Conservation (phyloP, 1,284 basidiomycete genomes). For the Entoloma clypeatum region DNA sequence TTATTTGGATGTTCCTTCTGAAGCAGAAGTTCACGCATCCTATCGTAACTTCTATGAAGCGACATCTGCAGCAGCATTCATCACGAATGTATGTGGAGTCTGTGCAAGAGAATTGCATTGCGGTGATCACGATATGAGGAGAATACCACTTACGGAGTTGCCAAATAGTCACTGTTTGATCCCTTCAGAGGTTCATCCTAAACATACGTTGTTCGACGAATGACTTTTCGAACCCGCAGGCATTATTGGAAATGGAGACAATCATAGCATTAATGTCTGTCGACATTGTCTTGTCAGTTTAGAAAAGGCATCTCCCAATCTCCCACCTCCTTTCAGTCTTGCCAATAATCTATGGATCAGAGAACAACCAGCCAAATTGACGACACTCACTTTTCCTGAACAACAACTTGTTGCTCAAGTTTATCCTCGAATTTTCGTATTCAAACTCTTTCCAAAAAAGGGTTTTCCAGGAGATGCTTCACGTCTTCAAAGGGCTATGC, state of each 20-base stretch:
- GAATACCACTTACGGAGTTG: slow-evolving; percentile 2
- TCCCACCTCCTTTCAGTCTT: slow-evolving; percentile 17
- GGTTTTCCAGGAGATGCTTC: background rate
- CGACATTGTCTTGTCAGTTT: slow-evolving; percentile 5
- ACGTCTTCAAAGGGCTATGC: slow-evolving; percentile 26
- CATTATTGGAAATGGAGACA: background rate
- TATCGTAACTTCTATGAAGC: too few relatives aligned
- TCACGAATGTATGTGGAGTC: too few relatives aligned
- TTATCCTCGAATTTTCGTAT: slow-evolving; percentile 23
- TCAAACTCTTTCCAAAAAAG: slow-evolving; percentile 29
- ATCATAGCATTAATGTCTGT: slow-evolving; percentile 1
- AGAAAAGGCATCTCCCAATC: background rate
- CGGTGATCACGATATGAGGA: too few relatives aligned
- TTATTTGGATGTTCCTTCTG: too few relatives aligned
- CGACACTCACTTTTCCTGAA: slow-evolving; percentile 25
- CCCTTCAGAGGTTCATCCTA: slow-evolving; percentile 9
- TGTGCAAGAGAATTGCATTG: too few relatives aligned
- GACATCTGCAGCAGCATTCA: too few relatives aligned
- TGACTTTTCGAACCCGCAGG: slow-evolving; percentile 12
- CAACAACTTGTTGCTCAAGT: slow-evolving; percentile 23
- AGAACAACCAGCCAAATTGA: slow-evolving; percentile 20
- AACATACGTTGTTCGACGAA: slow-evolving; percentile 10
- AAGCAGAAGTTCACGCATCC: too few relatives aligned
- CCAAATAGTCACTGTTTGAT: slow-evolving; percentile 12
- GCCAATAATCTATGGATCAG: slow-evolving; percentile 32